phyloP scores from a whole-genome alignment of 192 early-diverging fungal species.

The Kappamyces sp. region DNA sequence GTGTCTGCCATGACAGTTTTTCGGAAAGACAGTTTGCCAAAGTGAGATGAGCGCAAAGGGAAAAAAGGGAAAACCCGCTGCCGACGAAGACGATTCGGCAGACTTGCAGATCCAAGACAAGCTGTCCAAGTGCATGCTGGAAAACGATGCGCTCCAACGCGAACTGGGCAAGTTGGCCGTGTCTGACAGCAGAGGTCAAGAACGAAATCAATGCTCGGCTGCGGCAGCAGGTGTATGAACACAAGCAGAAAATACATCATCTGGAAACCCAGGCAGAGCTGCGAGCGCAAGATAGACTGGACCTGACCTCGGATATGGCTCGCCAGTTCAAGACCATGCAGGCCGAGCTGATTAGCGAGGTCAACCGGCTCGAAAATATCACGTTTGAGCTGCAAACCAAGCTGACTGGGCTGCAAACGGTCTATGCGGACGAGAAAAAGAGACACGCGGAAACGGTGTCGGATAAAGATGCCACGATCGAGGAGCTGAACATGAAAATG shows the following conservation, averaged over 20 bases:
- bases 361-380: constrained; percentile 46
- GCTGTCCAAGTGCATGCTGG: constrained; percentile 30
- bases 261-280: constrained; percentile 37
- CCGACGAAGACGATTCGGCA: background rate
- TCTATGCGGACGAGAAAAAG: constrained; percentile 41
- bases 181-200: constrained; percentile 22
- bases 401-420: constrained; percentile 34
- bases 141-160: constrained; percentile 30
- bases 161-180: constrained; percentile 28
- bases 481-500: constrained; percentile 61
- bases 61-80: background rate
- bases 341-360: constrained; percentile 48
- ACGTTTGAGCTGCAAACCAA: constrained; percentile 46
- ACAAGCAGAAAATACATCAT: constrained; percentile 26
- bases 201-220: constrained; percentile 26
- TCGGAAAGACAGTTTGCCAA: no score
- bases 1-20: background rate
- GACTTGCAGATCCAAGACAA: constrained; percentile 24
- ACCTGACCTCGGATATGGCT: constrained; percentile 52
- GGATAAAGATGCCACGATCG: constrained; percentile 48
- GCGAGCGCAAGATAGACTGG: constrained; percentile 36
- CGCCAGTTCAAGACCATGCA: constrained; percentile 60
- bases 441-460: constrained; percentile 32
- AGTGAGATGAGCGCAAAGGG: background rate
- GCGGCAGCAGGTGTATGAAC: constrained; percentile 19